Base-by-base conservation (phyloP, 441 rosid genomes). In the Iberis amara region DNA sequence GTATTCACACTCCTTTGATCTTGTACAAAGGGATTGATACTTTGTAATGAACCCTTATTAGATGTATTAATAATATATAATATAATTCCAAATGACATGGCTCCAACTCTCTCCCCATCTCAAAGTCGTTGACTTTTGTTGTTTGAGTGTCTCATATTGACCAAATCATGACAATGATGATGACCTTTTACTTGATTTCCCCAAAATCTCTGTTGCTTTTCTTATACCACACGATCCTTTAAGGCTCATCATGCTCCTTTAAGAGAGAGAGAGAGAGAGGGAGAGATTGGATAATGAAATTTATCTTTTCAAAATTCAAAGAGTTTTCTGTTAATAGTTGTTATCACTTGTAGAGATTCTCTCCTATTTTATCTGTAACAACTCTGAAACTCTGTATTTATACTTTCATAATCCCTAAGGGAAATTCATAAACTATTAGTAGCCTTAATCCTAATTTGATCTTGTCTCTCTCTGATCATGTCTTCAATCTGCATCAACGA, bases 401-500 rank as follows among this genome's bases (percentile, higher is more conserved):
- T n/a, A n/a, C n/a, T n/a, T n/a, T n/a, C n/a, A n/a, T n/a, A n/a
- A n/a, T n/a, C n/a, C n/a, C n/a, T n/a, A n/a, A n/a, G n/a, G n/a
- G n/a, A n/a, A n/a, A n/a, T n/a, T n/a, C n/a, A n/a, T n/a, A n/a
- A n/a, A n/a, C n/a, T n/a, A n/a, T n/a, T n/a, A 47, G 43, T 9
- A 40, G 7, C 61, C 62, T 55, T 48, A 57, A 60, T 62, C 53
- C 26, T 31, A 50, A 30, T 30, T 62, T 11, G 5, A 7, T 11
- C 26, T 3, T 36, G 3, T 37, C 8, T 4, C 3, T 6, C 45
- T 37, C 52, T 21, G 41, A 28, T 44, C 57, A 75, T 72, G 77
- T 60, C 74, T 9, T 65, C 80, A 28, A 59, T 72, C 31, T 78
- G 83, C 74, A 76, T 89, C 21, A 89, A 89, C 70, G 81, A 77